phyloP scores from a whole-genome alignment of 202 grass and related monocot species.

The Musa balbisiana region DNA sequence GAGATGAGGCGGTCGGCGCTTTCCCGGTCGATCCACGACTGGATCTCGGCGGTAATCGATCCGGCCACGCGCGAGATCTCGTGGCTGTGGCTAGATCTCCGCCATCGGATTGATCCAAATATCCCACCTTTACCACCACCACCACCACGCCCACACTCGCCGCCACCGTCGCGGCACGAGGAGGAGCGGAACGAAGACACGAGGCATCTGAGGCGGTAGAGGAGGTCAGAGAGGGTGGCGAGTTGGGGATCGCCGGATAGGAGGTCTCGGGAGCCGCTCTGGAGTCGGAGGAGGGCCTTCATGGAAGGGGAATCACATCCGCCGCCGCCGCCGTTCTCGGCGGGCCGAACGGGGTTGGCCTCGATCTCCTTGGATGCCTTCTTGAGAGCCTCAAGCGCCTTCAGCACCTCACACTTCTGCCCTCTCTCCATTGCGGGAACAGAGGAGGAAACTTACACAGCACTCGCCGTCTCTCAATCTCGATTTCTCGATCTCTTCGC shows the following conservation, averaged over 20 bases:
- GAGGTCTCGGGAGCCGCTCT: slow-evolving; percentile 53
- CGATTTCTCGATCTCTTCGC: neutral
- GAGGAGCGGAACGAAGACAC: slow-evolving; percentile 5
- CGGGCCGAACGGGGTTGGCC: slow-evolving; percentile 3
- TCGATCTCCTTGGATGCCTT: slow-evolving; percentile 47
- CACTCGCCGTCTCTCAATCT: neutral
- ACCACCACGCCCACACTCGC: too few relatives aligned
- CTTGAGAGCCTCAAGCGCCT: slow-evolving; percentile 51
- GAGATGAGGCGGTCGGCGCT: slow-evolving; percentile 44
- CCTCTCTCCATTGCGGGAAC: neutral
- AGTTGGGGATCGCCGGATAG: slow-evolving; percentile 48
- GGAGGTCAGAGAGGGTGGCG: slow-evolving; percentile 21
- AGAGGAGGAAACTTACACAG: neutral
- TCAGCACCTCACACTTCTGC: slow-evolving; percentile 27
- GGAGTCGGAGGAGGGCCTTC: slow-evolving; percentile 62
- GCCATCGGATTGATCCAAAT: slow-evolving; percentile 9
- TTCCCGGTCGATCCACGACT: slow-evolving; percentile 64
- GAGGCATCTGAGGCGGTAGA: slow-evolving; percentile 31
- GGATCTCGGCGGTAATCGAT: slow-evolving; percentile 43
- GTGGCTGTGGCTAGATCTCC: slow-evolving; percentile 2
- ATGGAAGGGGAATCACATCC: slow-evolving; percentile 20
- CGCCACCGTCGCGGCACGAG: neutral
- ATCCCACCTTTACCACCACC: neutral
- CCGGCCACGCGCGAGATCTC: slow-evolving; percentile 36
- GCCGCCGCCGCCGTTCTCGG: slow-evolving; percentile 4